Evolutionary conservation across 176 grass and related monocot genomes (phyloP), one percentile per base, ranked within the genome.

Genomic region (Musa itinerans): DNA sequence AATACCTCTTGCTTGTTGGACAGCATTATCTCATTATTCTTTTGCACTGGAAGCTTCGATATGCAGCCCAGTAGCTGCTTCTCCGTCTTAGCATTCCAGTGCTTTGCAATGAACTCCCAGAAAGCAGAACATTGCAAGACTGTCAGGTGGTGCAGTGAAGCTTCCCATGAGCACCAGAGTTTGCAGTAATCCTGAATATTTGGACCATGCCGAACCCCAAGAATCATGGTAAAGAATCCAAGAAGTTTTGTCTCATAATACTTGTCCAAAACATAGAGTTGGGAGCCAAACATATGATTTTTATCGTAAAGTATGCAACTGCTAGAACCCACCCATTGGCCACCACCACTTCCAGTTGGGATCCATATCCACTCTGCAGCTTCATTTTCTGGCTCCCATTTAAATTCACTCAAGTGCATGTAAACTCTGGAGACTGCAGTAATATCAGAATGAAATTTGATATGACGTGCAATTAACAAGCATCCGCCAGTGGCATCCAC

Each of bases 151-250:
- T 49, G 72, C 1, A 22, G 8, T 0, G 85, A 78, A 50, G 34
- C 80, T 79, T 89, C 91, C 91, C 91, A 94, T 54, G 64, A 52
- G 11, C 20, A 52, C 91, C 91, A 90, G 11, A 90, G 65, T n/a
- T 83, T 69, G 29, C 57, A 86, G 9, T 86, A 86, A 48, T 88
- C 83, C 74, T 86, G 58, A 16, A 78, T 7, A 54, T 2, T 13
- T 10, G 92, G 92, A 24, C 56, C 63, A 34, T 50, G 3, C 76
- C 72, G 78, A 63, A 95, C 92, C 13, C 72, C 14, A 1, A 95
- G 65, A 73, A 43, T 52, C 11, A 0, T 14, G 34, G 77, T 83
- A 79, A 96, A 96, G 55, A 87, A 89, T 1, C 49, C 63, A 11
- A 84, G 26, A 64, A 96, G 69, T 34, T 84, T 63, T 15, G 0